Conservation (phyloP, 768 basidiomycete genomes). For the Podaxis sp. region DNA sequence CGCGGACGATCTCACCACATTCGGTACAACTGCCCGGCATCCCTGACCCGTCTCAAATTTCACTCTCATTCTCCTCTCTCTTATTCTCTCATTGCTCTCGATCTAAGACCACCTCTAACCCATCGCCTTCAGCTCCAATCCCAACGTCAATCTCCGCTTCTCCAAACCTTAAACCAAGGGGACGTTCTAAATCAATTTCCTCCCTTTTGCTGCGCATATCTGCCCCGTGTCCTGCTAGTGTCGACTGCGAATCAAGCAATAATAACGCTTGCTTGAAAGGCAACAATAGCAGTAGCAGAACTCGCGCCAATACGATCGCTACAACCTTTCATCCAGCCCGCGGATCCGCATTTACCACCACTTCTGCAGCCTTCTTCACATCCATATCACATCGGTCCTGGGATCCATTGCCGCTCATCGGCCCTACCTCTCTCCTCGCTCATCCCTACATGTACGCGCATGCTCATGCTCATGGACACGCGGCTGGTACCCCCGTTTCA, state of each 20-base stretch:
- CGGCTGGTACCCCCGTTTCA: neutral
- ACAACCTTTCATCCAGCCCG: neutral
- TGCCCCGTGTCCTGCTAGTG: neutral
- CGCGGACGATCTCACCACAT: neutral
- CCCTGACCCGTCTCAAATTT: slow-evolving; percentile 9
- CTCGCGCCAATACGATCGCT: neutral
- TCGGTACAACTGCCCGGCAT: neutral
- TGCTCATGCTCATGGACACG: neutral
- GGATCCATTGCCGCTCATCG: slow-evolving; percentile 1
- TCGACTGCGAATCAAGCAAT: neutral
- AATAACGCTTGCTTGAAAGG: neutral
- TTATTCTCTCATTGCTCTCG: neutral
- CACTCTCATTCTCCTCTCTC: neutral
- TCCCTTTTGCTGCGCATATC: neutral
- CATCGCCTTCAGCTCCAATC: neutral
- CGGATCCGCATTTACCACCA: neutral
- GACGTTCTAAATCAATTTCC: neutral
- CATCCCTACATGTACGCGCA: neutral
- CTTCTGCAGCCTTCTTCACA: neutral
- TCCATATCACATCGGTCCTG: slow-evolving; percentile 10
- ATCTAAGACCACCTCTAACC: neutral
- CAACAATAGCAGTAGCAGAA: neutral
- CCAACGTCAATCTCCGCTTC: neutral
- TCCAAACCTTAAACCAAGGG: neutral
- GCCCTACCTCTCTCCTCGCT: neutral